Evolutionary conservation across 306 rosid species (phyloP), one percentile per base, ranked within the genome.

Genomic region (Cucumis cinereus): DNA sequence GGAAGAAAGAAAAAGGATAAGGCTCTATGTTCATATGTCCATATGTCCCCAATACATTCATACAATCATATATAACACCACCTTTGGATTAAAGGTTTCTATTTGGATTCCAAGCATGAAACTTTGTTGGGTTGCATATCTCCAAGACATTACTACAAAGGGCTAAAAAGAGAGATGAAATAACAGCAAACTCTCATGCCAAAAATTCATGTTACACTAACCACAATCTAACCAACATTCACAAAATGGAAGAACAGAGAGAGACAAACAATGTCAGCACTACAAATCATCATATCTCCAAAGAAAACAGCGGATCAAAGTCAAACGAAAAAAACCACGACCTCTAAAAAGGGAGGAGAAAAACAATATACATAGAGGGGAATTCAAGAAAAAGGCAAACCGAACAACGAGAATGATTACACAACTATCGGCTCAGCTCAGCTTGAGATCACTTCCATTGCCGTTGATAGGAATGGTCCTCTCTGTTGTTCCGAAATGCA

Each of bases 401-500:
- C 23, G 47, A 47, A 47, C 57, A 70, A 70, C 16, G 40, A 47
- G 40, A 47, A 47, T 50, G 40, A 58, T 70, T 47, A 70, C 58
- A 70, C 15, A 70, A 26, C 54, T 70, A 50, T 69, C n/a, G 7
- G 73, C 41, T 68, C 40, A 3, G 73, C 41, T 68, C 40, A 3
- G 22, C 23, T 70, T 15, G 75, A 56, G 9, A 43, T 77, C 79
- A 61, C 55, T 77, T 77, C 73, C 73, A 77, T 52, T 67, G 58
- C n/a, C 73, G 79, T n/a, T 77, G 85, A 28, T 80, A 74, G 19
- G 61, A 75, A 73, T 81, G 69, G 49, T 83, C 89, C 40, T 22
- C 63, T 68, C 89, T 79, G 43, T 77, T 84, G 70, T 90, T 85
- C 77, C 87, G 82, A 79, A 86, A 88, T 23, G 92, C 96, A 62